Conservation (phyloP, 2,329 filamentous ascomycete species). For the Lithohypha guttulata region DNA sequence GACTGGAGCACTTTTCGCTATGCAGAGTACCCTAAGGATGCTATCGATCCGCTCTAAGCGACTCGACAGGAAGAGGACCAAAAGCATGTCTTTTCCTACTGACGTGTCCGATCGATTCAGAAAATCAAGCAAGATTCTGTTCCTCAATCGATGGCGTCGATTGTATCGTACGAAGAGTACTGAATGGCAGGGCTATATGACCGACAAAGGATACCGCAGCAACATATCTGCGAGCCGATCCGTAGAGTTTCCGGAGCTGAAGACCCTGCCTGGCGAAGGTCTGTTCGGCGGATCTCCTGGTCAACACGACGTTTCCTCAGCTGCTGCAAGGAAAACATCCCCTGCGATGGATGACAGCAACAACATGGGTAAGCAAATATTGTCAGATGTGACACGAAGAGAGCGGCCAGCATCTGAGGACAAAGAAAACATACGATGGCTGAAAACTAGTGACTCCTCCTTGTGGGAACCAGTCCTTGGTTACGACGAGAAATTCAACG, state of each 20-base stretch:
- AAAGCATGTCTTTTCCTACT: slow-evolving; percentile 13
- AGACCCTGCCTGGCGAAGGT: slow-evolving; percentile 14
- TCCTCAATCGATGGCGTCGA: slow-evolving; percentile 14
- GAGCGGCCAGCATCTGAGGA: neutral
- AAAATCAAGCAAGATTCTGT: slow-evolving; percentile 10
- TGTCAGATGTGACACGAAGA: neutral
- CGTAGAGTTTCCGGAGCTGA: slow-evolving; percentile 20
- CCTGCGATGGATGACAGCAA: neutral
- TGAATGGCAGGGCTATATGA: slow-evolving; percentile 14
- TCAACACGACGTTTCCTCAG: neutral
- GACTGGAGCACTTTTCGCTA: slow-evolving; percentile 1
- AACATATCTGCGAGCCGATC: slow-evolving; percentile 15
- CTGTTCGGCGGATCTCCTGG: neutral
- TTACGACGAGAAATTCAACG: neutral
- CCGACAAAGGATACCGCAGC: slow-evolving; percentile 17
- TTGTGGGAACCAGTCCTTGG: neutral
- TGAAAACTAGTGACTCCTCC: neutral
- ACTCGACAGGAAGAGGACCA: slow-evolving; percentile 12
- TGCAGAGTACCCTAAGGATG: slow-evolving; percentile 12
- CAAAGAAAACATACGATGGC: neutral
- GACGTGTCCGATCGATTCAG: neutral
- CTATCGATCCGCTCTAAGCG: slow-evolving; percentile 11
- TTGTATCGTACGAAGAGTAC: slow-evolving; percentile 17
- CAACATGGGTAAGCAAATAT: neutral
- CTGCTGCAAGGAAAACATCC: no score